Percentiles rank a stretch among this genome's conserved stretches.
These are phyloP conservation scores for Russula compacta DNA, from an alignment of 768 basidiomycete genomes.

Conservation along the genomic window DNA sequence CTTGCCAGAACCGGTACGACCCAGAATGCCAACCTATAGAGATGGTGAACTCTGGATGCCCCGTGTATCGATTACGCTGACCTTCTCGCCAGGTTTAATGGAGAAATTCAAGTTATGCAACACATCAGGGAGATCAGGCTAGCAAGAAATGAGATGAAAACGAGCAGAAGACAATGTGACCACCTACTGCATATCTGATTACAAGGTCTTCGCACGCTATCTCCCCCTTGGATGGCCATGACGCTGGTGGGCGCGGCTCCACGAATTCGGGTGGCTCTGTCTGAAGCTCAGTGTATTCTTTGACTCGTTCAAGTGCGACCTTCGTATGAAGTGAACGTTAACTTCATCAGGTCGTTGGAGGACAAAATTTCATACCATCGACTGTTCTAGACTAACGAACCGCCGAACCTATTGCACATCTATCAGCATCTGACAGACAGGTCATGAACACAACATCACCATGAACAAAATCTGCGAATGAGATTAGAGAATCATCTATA, in stretches of 20 bases:
- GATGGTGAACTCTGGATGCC: neutral
- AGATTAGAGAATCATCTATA: constrained; percentile 19
- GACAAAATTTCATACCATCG: constrained; percentile 50
- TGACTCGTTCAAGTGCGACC: constrained; percentile 83
- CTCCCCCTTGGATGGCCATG: constrained; percentile 69
- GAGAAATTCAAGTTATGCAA: constrained; percentile 72
- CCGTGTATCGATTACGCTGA: constrained; percentile 25
- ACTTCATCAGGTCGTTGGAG: neutral
- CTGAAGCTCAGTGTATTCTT: constrained; percentile 77
- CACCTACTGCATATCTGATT: constrained; percentile 66
- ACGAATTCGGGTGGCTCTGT: constrained; percentile 77
- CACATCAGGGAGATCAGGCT: constrained; percentile 84
- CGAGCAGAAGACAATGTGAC: neutral
- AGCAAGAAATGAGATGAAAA: constrained; percentile 5
- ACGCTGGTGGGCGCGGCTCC: constrained; percentile 71
- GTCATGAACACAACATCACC: neutral
- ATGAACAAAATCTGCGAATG: constrained; percentile 31
- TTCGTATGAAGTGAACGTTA: constrained; percentile 23
- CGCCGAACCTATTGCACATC: constrained; percentile 45
- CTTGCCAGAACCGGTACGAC: constrained; percentile 62
- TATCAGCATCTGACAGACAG: constrained; percentile 2
- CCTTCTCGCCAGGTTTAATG: constrained; percentile 69
- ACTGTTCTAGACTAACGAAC: constrained; percentile 84
- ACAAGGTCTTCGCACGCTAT: constrained; percentile 67
- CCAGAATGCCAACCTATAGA: constrained; percentile 55